A percentile compares a stretch with the other conserved stretches of the same genome.
Conservation (phyloP, 805 yeast species). For the Candida cerambycidarum region DNA sequence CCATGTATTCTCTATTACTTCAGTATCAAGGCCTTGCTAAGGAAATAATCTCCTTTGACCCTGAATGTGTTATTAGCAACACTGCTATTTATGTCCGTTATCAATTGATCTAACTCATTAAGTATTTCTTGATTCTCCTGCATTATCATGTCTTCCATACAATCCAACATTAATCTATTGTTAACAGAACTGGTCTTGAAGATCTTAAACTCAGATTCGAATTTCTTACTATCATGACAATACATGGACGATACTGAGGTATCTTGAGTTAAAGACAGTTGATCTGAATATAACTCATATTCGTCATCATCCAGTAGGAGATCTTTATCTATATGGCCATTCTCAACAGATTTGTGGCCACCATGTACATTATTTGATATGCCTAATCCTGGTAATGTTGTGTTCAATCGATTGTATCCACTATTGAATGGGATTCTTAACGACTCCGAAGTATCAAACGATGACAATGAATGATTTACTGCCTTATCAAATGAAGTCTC, state of each 20-base stretch:
- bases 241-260: slow-evolving; percentile 9
- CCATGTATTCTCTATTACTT: no score
- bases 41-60: slow-evolving; percentile 4
- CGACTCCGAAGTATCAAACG: background rate
- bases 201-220: slow-evolving; percentile 1
- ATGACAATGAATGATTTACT: background rate
- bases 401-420: background rate
- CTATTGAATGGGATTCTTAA: background rate
- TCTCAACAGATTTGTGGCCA: background rate
- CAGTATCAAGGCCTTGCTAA: background rate
- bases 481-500: background rate
- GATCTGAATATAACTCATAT: slow-evolving; percentile 8
- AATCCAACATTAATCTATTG: slow-evolving; percentile 22
- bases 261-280: slow-evolving; percentile 9
- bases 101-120: slow-evolving; percentile 15
- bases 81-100: slow-evolving; percentile 17
- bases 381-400: slow-evolving; percentile 3
- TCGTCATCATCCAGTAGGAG: slow-evolving; percentile 8
- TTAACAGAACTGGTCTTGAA: slow-evolving; percentile 13
- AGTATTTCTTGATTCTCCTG: slow-evolving; percentile 23
- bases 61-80: slow-evolving; percentile 23
- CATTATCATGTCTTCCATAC: slow-evolving; percentile 26
- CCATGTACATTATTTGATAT: background rate
- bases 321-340: slow-evolving; percentile 1
- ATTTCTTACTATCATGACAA: slow-evolving; percentile 2